phyloP scores from a whole-genome alignment of 2,329 filamentous ascomycete species.

The Chaetomiaceae sp. region DNA sequence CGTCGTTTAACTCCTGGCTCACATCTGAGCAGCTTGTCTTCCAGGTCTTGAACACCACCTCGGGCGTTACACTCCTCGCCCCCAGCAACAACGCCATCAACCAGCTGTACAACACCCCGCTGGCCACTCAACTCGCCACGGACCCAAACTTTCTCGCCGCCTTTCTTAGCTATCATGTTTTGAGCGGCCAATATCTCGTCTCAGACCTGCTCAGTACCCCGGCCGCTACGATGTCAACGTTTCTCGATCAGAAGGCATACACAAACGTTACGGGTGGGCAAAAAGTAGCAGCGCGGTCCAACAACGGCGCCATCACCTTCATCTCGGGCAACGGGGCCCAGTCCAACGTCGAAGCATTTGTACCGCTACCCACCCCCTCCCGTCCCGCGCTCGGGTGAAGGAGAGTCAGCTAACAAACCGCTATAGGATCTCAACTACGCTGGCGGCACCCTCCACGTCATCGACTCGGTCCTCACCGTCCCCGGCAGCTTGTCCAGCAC shows the following conservation, averaged over 20 bases:
- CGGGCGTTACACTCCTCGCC: slow-evolving; percentile 53
- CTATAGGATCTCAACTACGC: slow-evolving; percentile 45
- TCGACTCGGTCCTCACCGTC: slow-evolving; percentile 42
- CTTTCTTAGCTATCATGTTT: slow-evolving; percentile 52
- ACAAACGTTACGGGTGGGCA: slow-evolving; percentile 56
- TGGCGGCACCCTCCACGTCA: slow-evolving; percentile 49
- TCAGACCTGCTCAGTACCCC: slow-evolving; percentile 26
- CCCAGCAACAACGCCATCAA: slow-evolving; percentile 47
- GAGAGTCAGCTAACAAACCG: background rate
- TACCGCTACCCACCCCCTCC: slow-evolving; percentile 30
- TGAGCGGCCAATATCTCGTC: slow-evolving; percentile 43
- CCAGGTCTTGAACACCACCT: slow-evolving; percentile 30
- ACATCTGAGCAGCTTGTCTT: slow-evolving; percentile 31
- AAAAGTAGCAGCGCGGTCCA: slow-evolving; percentile 41
- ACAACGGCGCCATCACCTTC: slow-evolving; percentile 41
- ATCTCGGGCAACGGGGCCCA: slow-evolving; percentile 46
- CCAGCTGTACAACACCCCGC: slow-evolving; percentile 30
- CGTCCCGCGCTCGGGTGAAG: background rate
- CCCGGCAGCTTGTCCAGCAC: slow-evolving; percentile 39
- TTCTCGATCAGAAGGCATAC: slow-evolving; percentile 45
- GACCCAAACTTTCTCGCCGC: slow-evolving; percentile 30
- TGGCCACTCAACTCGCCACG: slow-evolving; percentile 20
- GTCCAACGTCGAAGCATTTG: slow-evolving; percentile 42
- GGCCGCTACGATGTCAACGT: slow-evolving; percentile 31
- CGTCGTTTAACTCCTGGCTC: slow-evolving; percentile 29